Conservation (phyloP, 2,329 filamentous ascomycete genomes). For the Myrmaecium sp. region DNA sequence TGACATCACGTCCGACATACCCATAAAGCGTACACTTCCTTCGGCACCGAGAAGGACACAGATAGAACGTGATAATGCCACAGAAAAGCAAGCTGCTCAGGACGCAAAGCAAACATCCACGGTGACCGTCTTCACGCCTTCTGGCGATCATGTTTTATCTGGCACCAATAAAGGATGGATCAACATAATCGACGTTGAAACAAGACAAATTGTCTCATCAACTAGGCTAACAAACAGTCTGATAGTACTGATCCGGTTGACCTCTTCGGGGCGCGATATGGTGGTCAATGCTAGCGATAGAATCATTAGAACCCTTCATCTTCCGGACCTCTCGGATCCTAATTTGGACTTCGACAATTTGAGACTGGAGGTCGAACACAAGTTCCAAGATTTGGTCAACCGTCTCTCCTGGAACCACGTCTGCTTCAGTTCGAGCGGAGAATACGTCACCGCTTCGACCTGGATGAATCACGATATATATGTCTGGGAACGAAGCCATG, state of each 20-base stretch:
- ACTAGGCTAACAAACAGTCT: slow-evolving; percentile 76
- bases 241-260: slow-evolving; percentile 74
- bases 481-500: slow-evolving; percentile 89
- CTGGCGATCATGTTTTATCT: slow-evolving; percentile 75
- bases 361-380: slow-evolving; percentile 84
- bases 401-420: slow-evolving; percentile 92
- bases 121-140: slow-evolving; percentile 71
- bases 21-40: slow-evolving; percentile 61
- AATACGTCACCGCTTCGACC: slow-evolving; percentile 91
- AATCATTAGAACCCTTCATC: slow-evolving; percentile 79
- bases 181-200: slow-evolving; percentile 79
- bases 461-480: slow-evolving; percentile 99
- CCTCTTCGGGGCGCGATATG: slow-evolving; percentile 67
- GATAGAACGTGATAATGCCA: slow-evolving; percentile 51
- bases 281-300: slow-evolving; percentile 89
- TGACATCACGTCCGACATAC: slow-evolving; percentile 52
- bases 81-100: slow-evolving; percentile 75
- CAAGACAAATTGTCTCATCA: slow-evolving; percentile 72
- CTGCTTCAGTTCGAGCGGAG: slow-evolving; percentile 81
- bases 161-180: slow-evolving; percentile 93
- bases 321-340: slow-evolving; percentile 51
- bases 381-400: slow-evolving; percentile 96
- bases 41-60: slow-evolving; percentile 64
- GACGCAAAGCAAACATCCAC: slow-evolving; percentile 93
- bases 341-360: slow-evolving; percentile 72